These are phyloP conservation scores for Macrocybe sp. DNA, from an alignment of 1,284 basidiomycete genomes.

Conservation along the genomic window DNA sequence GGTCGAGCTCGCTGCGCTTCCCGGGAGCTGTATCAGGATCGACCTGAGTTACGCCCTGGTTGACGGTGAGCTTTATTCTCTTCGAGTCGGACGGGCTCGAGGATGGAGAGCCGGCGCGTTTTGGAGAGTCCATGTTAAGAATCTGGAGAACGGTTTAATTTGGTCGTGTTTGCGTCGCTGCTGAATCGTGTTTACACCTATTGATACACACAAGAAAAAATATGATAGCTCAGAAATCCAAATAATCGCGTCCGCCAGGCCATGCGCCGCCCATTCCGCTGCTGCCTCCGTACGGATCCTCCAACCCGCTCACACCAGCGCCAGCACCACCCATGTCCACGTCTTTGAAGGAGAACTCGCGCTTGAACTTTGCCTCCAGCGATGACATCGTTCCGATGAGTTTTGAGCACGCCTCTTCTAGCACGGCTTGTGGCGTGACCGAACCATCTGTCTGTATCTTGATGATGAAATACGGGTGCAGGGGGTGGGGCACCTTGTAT, in stretches of 20 bases:
- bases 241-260: constrained; percentile 54
- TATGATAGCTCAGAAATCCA: constrained; percentile 48
- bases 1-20: constrained; percentile 74
- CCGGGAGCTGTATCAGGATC: constrained; percentile 72
- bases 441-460: constrained; percentile 95
- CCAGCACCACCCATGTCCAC: constrained; percentile 43
- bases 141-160: constrained; percentile 7
- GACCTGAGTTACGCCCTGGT: constrained; percentile 61
- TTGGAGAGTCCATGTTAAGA: constrained; percentile 58
- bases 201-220: constrained; percentile 1
- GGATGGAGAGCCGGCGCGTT: constrained; percentile 65
- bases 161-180: constrained; percentile 10
- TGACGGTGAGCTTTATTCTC: constrained; percentile 60
- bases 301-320: constrained; percentile 14
- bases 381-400: constrained; percentile 75
- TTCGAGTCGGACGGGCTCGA: constrained; percentile 55
- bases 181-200: constrained; percentile 3
- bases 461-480: constrained; percentile 90
- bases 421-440: constrained; percentile 76
- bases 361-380: constrained; percentile 69
- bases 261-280: constrained; percentile 31
- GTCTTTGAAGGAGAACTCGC: constrained; percentile 73
- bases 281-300: constrained; percentile 20
- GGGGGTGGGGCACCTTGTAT: constrained; percentile 96
- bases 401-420: constrained; percentile 82